Conservation (phyloP, 495 filamentous ascomycete species). For the Hyaloscypha hepaticicola region DNA sequence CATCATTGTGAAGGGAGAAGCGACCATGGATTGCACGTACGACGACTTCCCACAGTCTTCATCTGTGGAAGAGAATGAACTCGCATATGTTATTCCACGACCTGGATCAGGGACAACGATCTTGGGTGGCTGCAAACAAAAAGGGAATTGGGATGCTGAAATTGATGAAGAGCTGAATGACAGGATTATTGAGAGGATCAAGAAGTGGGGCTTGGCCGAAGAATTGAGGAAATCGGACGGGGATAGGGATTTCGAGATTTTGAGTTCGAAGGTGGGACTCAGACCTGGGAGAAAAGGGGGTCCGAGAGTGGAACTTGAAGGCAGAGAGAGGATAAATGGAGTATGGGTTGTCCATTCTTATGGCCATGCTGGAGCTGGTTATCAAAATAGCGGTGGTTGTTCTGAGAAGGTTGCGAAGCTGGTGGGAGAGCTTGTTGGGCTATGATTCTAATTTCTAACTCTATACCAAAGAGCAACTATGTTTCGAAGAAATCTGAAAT, state of each 20-base stretch:
- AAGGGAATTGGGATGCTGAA: conserved; percentile 12
- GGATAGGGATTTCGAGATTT: conserved; percentile 14
- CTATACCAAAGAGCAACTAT: background rate
- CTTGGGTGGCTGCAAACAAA: conserved; percentile 28
- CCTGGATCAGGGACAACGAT: conserved; percentile 34
- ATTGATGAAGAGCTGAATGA: conserved; percentile 21
- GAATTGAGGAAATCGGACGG: conserved; percentile 12
- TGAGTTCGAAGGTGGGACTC: conserved; percentile 24
- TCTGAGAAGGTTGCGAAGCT: conserved; percentile 19
- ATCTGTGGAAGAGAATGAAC: background rate
- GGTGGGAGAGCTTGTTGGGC: background rate
- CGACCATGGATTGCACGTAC: conserved; percentile 11
- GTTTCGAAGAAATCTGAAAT: no score
- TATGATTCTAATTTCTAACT: background rate
- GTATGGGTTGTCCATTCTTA: conserved; percentile 27
- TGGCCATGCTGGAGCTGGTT: conserved; percentile 30
- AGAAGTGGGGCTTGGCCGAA: conserved; percentile 8
- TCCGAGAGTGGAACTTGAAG: conserved; percentile 24
- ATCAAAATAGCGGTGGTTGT: conserved; percentile 27
- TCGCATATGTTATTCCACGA: conserved; percentile 23
- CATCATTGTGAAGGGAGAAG: conserved; percentile 26
- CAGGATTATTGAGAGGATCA: conserved; percentile 19
- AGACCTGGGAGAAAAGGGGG: conserved; percentile 27
- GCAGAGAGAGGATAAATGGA: conserved; percentile 9
- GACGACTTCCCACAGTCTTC: background rate